Percentiles rank a stretch among this genome's conserved stretches.
phyloP scores from a whole-genome alignment of 2,329 filamentous ascomycete species.

The Aaosphaeria pasadenensis region DNA sequence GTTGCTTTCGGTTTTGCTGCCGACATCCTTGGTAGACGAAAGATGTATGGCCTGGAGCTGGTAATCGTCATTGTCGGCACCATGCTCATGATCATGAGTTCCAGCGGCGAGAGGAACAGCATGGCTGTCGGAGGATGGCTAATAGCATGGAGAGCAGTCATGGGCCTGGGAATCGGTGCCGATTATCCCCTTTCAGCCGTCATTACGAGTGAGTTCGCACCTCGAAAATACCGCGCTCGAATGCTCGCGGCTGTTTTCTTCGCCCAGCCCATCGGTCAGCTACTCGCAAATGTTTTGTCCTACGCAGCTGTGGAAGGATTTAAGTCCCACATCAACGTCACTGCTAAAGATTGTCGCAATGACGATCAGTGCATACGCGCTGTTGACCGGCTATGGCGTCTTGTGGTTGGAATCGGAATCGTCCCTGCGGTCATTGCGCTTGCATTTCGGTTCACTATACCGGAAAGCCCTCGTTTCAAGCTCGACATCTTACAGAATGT shows the following conservation, averaged over 20 bases:
- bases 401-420: slow-evolving; percentile 40
- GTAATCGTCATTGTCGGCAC: slow-evolving; percentile 41
- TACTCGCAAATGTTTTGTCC: slow-evolving; percentile 28
- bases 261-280: slow-evolving; percentile 42
- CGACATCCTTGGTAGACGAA: slow-evolving; percentile 35
- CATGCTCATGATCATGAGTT: slow-evolving; percentile 38
- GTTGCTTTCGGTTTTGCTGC: slow-evolving; percentile 38
- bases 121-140: slow-evolving; percentile 40
- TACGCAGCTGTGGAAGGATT: slow-evolving; percentile 25
- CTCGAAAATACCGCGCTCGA: slow-evolving; percentile 33
- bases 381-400: slow-evolving; percentile 40
- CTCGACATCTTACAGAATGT: slow-evolving; percentile 38
- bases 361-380: slow-evolving; percentile 24
- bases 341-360: slow-evolving; percentile 10
- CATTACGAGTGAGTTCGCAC: slow-evolving; percentile 40
- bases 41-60: slow-evolving; percentile 41
- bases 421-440: slow-evolving; percentile 38
- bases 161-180: slow-evolving; percentile 40
- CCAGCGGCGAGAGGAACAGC: slow-evolving; percentile 30
- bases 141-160: slow-evolving; percentile 38
- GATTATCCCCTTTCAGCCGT: slow-evolving; percentile 38
- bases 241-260: slow-evolving; percentile 43
- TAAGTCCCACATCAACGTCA: slow-evolving; percentile 18
- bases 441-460: slow-evolving; percentile 40
- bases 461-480: slow-evolving; percentile 39